These are phyloP conservation scores for Dactylellina sp. DNA, from an alignment of 2,329 filamentous ascomycete species.

Conservation along the genomic window DNA sequence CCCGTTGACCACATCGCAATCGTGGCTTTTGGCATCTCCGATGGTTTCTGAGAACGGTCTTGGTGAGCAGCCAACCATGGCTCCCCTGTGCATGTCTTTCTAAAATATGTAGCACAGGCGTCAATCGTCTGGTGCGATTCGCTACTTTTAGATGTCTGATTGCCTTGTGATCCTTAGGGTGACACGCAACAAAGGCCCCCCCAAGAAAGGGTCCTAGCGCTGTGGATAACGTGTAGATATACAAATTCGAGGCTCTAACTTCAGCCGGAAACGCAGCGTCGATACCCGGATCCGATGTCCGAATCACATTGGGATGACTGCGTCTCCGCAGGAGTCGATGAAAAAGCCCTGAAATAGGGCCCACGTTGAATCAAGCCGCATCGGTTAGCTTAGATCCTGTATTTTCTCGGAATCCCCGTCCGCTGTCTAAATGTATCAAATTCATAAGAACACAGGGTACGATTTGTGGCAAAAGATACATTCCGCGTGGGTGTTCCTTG, in stretches of 20 bases:
- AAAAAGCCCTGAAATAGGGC: conserved; percentile 1
- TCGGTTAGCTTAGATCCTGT: neutral
- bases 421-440: conserved; percentile 8
- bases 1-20: no score
- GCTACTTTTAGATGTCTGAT: conserved; percentile 30
- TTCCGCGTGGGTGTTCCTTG: conserved; percentile 8
- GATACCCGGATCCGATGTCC: conserved; percentile 15
- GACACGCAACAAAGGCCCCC: neutral
- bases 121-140: conserved; percentile 16
- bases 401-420: conserved; percentile 17
- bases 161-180: conserved; percentile 22
- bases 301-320: conserved; percentile 12
- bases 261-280: conserved; percentile 2
- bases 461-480: conserved; percentile 5
- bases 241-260: neutral
- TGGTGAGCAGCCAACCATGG: neutral
- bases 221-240: conserved; percentile 19
- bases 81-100: neutral
- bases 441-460: neutral
- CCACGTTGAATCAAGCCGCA: conserved; percentile 12
- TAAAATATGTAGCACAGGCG: conserved; percentile 35
- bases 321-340: conserved; percentile 2
- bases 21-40: no score
- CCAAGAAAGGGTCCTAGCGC: conserved; percentile 36
- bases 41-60: no score